Evolutionary conservation across 148 eudicot genomes (phyloP).

Genomic region (Diospyros kaki): DNA sequence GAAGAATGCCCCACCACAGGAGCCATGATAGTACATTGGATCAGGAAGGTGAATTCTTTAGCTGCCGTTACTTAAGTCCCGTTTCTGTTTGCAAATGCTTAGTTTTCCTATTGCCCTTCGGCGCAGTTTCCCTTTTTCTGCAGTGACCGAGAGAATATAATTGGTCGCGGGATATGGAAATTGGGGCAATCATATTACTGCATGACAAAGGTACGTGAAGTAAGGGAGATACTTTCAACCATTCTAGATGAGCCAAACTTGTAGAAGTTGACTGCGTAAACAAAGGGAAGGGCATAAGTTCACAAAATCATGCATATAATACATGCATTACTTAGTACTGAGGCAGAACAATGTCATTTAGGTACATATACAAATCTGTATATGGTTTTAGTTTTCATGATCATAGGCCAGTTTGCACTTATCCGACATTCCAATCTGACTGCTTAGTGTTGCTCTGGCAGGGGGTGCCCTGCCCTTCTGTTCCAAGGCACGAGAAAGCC

Average conservation of each 20-base stretch:
- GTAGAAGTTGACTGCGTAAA: neutral
- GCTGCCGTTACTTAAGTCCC: neutral
- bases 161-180: conserved; percentile 93
- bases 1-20: conserved; percentile 78
- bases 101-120: conserved; percentile 12
- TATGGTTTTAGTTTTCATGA: too few relatives aligned
- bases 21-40: conserved; percentile 87
- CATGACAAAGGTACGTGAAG: conserved; percentile 71
- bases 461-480: conserved; percentile 72
- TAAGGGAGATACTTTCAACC: neutral
- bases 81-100: conserved; percentile 3
- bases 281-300: neutral
- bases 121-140: conserved; percentile 96
- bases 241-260: neutral
- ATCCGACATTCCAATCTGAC: neutral
- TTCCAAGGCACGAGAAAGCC: conserved; percentile 74
- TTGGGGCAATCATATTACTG: conserved; percentile 77
- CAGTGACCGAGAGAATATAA: conserved; percentile 88
- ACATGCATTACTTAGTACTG: too few relatives aligned
- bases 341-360: too few relatives aligned
- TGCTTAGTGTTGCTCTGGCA: conserved; percentile 19
- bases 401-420: neutral
- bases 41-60: conserved; percentile 55
- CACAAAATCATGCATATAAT: neutral
- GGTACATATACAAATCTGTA: too few relatives aligned